Percentiles rank a stretch among this genome's conserved stretches.
Evolutionary conservation across 2,329 filamentous ascomycete species (phyloP).

Genomic region (Fusarium proliferatum): DNA sequence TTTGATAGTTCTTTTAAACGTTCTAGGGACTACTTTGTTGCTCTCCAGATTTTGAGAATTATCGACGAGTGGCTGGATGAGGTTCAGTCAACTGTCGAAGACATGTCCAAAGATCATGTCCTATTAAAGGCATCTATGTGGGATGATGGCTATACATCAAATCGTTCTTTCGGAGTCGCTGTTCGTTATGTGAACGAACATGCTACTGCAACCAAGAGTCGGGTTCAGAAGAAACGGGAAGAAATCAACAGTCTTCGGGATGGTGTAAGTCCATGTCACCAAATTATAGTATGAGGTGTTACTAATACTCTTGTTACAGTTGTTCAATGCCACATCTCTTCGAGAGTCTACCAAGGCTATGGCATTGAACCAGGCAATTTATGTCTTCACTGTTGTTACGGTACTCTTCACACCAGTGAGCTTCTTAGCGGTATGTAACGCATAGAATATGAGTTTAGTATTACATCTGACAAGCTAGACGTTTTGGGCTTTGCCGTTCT

Average conservation of each 20-base stretch:
- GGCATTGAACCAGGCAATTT: background rate
- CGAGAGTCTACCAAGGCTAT: background rate
- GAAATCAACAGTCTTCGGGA: background rate
- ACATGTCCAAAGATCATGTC: fast-evolving
- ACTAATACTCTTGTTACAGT: fast-evolving
- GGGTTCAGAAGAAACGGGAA: fast-evolving
- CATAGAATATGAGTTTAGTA: no score
- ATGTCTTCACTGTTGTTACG: background rate
- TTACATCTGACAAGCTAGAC: fast-evolving
- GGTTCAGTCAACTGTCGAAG: fast-evolving
- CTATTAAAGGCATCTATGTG: fast-evolving
- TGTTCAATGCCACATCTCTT: background rate
- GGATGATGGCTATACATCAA: no score
- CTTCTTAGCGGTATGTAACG: background rate
- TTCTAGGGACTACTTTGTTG: background rate
- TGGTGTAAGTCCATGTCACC: background rate
- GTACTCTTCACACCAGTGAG: background rate
- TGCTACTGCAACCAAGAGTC: fast-evolving
- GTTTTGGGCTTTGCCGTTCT: background rate
- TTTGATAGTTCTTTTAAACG: background rate
- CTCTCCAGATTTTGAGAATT: fast-evolving
- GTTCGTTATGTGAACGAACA: fast-evolving
- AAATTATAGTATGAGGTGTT: no score
- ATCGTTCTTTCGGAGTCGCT: no score
- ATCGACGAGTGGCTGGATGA: background rate